Percentiles rank a stretch among this genome's conserved stretches.
These are phyloP conservation scores for Saturnispora zaruensis DNA, from an alignment of 805 yeast genomes.

Conservation along the genomic window DNA sequence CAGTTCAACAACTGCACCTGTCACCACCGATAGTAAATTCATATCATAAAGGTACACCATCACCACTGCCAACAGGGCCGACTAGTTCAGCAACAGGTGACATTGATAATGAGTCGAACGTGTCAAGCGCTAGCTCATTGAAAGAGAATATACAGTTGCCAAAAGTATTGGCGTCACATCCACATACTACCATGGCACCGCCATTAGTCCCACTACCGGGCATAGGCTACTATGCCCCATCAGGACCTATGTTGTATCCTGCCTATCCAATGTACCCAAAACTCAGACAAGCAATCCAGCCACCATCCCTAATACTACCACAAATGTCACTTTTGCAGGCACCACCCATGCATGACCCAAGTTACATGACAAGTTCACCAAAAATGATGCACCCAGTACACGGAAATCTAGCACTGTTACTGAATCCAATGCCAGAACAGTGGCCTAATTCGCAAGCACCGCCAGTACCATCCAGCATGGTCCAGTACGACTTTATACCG, in stretches of 20 bases:
- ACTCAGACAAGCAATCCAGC: not conserved
- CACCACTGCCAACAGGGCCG: not conserved
- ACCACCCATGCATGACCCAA: not conserved
- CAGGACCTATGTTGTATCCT: not conserved
- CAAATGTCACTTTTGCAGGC: not conserved
- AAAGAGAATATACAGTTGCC: not conserved
- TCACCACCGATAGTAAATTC: not conserved
- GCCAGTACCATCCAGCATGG: not conserved
- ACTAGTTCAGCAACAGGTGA: not conserved
- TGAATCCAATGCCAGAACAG: not conserved
- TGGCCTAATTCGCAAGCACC: not conserved
- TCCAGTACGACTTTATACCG: not conserved
- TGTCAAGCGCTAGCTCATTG: not conserved
- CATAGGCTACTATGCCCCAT: not conserved
- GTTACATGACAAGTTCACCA: not conserved
- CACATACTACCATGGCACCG: not conserved
- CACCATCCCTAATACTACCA: no score
- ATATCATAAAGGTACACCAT: not conserved
- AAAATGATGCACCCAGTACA: not conserved
- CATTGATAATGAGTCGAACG: not conserved
- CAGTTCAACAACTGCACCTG: not conserved
- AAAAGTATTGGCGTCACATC: not conserved
- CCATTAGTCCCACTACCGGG: not conserved
- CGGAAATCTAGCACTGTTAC: not conserved
- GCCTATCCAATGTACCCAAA: not conserved